These are phyloP conservation scores for Gossypium davidsonii DNA, from an alignment of 441 rosid species.

Conservation along the genomic window DNA sequence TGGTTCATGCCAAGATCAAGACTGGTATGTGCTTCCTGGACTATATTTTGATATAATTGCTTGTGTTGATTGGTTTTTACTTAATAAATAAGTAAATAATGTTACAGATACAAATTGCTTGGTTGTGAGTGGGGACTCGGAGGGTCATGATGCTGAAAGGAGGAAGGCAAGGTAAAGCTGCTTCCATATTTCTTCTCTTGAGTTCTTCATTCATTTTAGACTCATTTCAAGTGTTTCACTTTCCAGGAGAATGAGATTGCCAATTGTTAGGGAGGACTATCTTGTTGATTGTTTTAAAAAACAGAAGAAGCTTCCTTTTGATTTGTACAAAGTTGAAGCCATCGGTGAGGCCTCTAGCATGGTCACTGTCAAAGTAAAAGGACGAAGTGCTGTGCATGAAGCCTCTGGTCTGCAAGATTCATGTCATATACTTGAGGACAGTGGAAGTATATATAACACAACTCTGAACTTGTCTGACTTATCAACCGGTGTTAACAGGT, in stretches of 20 bases:
- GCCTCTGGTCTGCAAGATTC: slow-evolving; percentile 85
- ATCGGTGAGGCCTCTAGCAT: slow-evolving; percentile 49
- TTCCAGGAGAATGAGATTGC: slow-evolving; percentile 81
- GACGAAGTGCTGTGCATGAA: slow-evolving; percentile 92
- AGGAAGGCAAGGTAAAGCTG: slow-evolving; percentile 73
- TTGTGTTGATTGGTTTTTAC: slow-evolving; percentile 19
- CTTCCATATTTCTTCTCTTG: slow-evolving; percentile 17
- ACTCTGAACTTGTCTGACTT: slow-evolving; percentile 93
- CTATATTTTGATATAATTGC: background rate
- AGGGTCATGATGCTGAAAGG: slow-evolving; percentile 51
- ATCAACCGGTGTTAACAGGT: slow-evolving; percentile 91
- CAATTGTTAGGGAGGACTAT: slow-evolving; percentile 79
- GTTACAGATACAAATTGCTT: slow-evolving; percentile 77
- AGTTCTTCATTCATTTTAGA: slow-evolving; percentile 14
- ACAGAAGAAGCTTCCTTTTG: slow-evolving; percentile 75
- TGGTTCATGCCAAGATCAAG: slow-evolving; percentile 62
- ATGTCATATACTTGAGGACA: slow-evolving; percentile 91
- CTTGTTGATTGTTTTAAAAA: slow-evolving; percentile 69
- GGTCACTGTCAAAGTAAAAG: slow-evolving; percentile 91
- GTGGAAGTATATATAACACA: slow-evolving; percentile 79
- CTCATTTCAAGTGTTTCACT: slow-evolving; percentile 20
- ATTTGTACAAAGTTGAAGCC: slow-evolving; percentile 67
- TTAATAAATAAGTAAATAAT: slow-evolving; percentile 17
- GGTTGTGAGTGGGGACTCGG: slow-evolving; percentile 58
- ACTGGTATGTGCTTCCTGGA: slow-evolving; percentile 43